These are phyloP conservation scores for Pseudozyma pruni DNA, from an alignment of 1,284 basidiomycete genomes.

Conservation along the genomic window DNA sequence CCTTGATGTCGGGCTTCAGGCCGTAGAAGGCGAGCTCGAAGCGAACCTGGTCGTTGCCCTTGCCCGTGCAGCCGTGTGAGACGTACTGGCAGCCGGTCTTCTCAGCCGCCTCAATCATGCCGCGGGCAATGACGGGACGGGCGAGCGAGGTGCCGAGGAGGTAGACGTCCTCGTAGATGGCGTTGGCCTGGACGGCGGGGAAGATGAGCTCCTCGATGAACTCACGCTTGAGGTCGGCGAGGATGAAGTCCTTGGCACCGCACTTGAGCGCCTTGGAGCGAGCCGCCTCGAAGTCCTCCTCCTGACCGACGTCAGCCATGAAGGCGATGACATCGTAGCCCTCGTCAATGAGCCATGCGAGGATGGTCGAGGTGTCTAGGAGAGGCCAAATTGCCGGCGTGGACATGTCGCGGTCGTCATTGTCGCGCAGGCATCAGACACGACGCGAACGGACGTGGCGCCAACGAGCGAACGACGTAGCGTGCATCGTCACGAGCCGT, in stretches of 20 bases:
- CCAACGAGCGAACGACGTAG: not conserved
- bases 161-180: conserved; percentile 99
- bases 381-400: not conserved
- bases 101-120: conserved; percentile 95
- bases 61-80: conserved; percentile 98
- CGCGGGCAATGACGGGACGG: conserved; percentile 97
- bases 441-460: not conserved
- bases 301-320: conserved; percentile 99
- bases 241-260: conserved; percentile 94
- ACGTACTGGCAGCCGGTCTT: conserved; percentile 79
- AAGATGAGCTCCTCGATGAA: conserved; percentile 97
- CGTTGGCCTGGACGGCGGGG: conserved; percentile 95
- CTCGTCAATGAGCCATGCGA: conserved; percentile 79
- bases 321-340: conserved; percentile 97
- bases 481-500: not conserved
- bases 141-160: conserved; percentile 97
- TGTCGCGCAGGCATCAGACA: not conserved
- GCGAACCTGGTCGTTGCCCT: conserved; percentile 99
- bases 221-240: conserved; percentile 92
- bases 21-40: conserved; percentile 99
- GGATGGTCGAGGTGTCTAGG: conserved; percentile 66
- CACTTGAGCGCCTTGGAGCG: conserved; percentile 89
- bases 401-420: not conserved
- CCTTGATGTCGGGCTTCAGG: conserved; percentile 97
- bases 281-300: conserved; percentile 97